phyloP scores from a whole-genome alignment of 1,284 basidiomycete genomes.

The Ganoderma boninense region DNA sequence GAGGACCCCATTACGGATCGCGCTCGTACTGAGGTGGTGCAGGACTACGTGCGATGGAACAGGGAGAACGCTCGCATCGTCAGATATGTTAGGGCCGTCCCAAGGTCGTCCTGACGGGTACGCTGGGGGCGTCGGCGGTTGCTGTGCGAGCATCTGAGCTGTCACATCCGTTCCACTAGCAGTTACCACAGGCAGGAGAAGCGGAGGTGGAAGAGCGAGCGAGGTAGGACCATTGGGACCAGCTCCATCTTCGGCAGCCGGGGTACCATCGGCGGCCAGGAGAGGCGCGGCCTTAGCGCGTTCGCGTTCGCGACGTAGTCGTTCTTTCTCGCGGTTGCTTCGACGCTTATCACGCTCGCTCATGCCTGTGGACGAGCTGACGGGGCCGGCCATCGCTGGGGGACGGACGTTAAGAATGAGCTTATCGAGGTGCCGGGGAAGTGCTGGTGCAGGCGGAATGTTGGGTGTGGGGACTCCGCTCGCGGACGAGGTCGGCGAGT shows the following conservation, averaged over 20 bases:
- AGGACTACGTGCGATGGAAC: slow-evolving; percentile 96
- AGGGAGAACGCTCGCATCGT: slow-evolving; percentile 93
- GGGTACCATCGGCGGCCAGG: slow-evolving; percentile 34
- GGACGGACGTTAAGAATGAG: slow-evolving; percentile 84
- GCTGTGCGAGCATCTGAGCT: slow-evolving; percentile 34
- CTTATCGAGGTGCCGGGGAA: slow-evolving; percentile 94
- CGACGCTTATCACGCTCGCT: slow-evolving; percentile 32
- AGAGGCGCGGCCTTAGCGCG: slow-evolving; percentile 35
- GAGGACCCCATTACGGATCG: slow-evolving; percentile 93
- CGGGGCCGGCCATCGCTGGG: slow-evolving; percentile 32
- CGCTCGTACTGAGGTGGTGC: slow-evolving; percentile 95
- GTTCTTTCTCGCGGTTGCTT: slow-evolving; percentile 31
- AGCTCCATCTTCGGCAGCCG: slow-evolving; percentile 18
- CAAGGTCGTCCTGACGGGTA: slow-evolving; percentile 29
- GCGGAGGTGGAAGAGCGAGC: slow-evolving; percentile 25
- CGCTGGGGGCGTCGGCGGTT: slow-evolving; percentile 26
- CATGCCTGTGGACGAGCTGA: slow-evolving; percentile 25
- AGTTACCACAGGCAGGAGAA: slow-evolving; percentile 49
- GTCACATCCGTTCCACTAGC: slow-evolving; percentile 52
- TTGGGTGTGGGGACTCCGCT: slow-evolving; percentile 65
- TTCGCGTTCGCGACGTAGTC: slow-evolving; percentile 32
- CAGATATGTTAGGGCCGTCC: slow-evolving; percentile 64
- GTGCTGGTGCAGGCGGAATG: slow-evolving; percentile 84
- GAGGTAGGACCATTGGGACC: slow-evolving; percentile 19
- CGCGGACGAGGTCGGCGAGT: slow-evolving; percentile 42